These are phyloP conservation scores for Copromyces sp. DNA, from an alignment of 495 filamentous ascomycete genomes.

Conservation along the genomic window DNA sequence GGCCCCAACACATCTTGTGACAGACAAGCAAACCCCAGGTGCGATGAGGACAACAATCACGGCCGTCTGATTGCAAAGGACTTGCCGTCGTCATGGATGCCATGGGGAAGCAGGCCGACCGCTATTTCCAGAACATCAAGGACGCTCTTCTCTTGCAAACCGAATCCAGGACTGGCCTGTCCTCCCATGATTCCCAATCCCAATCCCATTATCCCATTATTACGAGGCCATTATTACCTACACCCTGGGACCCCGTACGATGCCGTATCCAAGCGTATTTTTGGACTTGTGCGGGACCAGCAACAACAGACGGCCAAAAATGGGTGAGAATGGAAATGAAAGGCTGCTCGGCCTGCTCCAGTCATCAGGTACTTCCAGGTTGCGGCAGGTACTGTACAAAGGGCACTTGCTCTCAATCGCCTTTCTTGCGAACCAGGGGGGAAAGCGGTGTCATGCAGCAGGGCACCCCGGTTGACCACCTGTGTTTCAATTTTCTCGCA, in stretches of 20 bases:
- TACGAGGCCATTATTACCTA: not conserved
- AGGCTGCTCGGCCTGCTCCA: not conserved
- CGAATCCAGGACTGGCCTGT: not conserved
- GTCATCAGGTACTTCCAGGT: not conserved
- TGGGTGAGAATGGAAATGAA: not conserved
- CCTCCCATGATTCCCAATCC: not conserved
- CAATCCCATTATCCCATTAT: not conserved
- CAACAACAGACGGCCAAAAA: not conserved
- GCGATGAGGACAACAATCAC: not conserved
- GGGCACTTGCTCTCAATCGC: not conserved
- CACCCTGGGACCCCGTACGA: not conserved
- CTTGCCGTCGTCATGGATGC: not conserved
- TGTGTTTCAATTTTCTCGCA: constrained; percentile 24
- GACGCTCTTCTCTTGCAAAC: not conserved
- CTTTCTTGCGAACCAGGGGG: constrained; percentile 12
- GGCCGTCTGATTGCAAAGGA: not conserved
- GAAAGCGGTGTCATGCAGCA: constrained; percentile 16
- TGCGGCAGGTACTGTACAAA: constrained; percentile 11
- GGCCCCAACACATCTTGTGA: not conserved
- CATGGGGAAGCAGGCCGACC: not conserved
- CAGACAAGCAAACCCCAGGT: not conserved
- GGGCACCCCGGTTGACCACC: constrained; percentile 14
- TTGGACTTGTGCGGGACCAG: not conserved
- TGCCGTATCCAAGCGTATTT: not conserved
- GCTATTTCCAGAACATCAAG: not conserved